A percentile compares a stretch with the other conserved stretches of the same genome.
These are phyloP conservation scores for Chaetomium olivaceum DNA, from an alignment of 2,329 filamentous ascomycete species.

Conservation along the genomic window DNA sequence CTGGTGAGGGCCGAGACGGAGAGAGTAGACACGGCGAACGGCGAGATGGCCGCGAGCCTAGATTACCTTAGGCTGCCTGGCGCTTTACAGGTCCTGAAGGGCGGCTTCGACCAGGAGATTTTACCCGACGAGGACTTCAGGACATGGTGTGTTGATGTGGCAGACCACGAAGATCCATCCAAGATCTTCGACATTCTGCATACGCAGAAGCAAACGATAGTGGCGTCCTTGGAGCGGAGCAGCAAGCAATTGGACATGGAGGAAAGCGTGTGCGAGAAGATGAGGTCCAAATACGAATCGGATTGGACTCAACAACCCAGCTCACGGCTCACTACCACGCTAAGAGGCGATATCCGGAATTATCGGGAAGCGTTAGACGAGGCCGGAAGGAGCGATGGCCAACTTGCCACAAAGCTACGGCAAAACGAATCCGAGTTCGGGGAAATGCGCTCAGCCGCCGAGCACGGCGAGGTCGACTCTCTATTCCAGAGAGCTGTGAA, in stretches of 20 bases:
- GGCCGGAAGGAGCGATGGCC: slow-evolving; percentile 80
- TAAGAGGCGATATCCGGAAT: slow-evolving; percentile 82
- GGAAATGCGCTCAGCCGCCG: slow-evolving; percentile 88
- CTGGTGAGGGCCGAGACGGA: slow-evolving; percentile 91
- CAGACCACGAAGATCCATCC: slow-evolving; percentile 77
- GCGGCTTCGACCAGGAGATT: slow-evolving; percentile 86
- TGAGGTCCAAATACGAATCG: slow-evolving; percentile 92
- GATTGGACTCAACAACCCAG: slow-evolving; percentile 99
- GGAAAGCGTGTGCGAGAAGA: slow-evolving; percentile 97
- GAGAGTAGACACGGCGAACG: slow-evolving; percentile 86
- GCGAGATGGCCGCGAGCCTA: slow-evolving; percentile 92
- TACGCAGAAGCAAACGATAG: slow-evolving; percentile 73
- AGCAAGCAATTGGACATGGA: slow-evolving; percentile 93
- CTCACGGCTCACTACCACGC: slow-evolving; percentile 80
- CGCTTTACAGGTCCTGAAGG: slow-evolving; percentile 87
- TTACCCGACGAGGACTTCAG: slow-evolving; percentile 87
- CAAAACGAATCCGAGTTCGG: slow-evolving; percentile 89
- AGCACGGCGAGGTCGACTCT: slow-evolving; percentile 81
- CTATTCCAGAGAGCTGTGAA: slow-evolving; percentile 86
- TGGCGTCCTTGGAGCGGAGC: slow-evolving; percentile 72
- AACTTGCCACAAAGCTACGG: slow-evolving; percentile 78
- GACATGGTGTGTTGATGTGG: slow-evolving; percentile 91
- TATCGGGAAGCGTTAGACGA: slow-evolving; percentile 90
- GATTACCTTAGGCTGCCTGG: slow-evolving; percentile 90
- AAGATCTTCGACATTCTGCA: slow-evolving; percentile 77